phyloP scores from a whole-genome alignment of 2,329 filamentous ascomycete species.

The Helminthosporium solani region DNA sequence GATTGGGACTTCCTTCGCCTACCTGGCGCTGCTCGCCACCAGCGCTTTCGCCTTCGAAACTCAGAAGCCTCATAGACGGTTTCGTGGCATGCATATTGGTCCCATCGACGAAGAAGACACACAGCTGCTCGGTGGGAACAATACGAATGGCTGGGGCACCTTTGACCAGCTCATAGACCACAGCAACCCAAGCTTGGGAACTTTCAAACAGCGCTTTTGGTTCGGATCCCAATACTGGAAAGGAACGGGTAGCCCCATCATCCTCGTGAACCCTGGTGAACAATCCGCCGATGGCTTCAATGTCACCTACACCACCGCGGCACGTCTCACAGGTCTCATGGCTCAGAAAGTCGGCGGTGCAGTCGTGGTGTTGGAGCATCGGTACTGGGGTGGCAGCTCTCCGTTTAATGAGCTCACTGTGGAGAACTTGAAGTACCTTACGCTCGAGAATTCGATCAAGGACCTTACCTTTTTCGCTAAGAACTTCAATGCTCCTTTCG shows the following conservation, averaged over 20 bases:
- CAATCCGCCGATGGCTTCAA: neutral
- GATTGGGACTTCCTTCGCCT: neutral
- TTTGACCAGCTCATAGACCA: neutral
- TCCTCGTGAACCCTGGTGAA: constrained; percentile 1
- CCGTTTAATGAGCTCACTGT: neutral
- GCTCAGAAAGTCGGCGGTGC: constrained; percentile 1
- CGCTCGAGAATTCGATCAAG: constrained; percentile 3
- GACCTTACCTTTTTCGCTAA: constrained; percentile 1
- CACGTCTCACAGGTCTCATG: neutral
- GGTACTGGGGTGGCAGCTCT: constrained; percentile 1
- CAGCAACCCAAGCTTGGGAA: neutral
- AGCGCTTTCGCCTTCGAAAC: neutral
- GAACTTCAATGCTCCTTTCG: neutral
- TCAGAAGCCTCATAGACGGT: neutral
- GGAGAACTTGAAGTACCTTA: constrained; percentile 2
- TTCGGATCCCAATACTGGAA: constrained; percentile 2
- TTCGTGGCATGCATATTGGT: neutral
- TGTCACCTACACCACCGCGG: neutral
- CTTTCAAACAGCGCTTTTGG: constrained; percentile 1
- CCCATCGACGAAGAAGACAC: neutral
- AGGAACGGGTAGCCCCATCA: constrained; percentile 1
- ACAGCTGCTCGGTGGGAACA: neutral
- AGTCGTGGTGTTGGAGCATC: constrained; percentile 1
- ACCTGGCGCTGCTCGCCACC: neutral
- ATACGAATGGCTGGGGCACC: neutral